Evolutionary conservation across 805 yeast species (phyloP).

Genomic region (Tetrapisispora phaffii): DNA sequence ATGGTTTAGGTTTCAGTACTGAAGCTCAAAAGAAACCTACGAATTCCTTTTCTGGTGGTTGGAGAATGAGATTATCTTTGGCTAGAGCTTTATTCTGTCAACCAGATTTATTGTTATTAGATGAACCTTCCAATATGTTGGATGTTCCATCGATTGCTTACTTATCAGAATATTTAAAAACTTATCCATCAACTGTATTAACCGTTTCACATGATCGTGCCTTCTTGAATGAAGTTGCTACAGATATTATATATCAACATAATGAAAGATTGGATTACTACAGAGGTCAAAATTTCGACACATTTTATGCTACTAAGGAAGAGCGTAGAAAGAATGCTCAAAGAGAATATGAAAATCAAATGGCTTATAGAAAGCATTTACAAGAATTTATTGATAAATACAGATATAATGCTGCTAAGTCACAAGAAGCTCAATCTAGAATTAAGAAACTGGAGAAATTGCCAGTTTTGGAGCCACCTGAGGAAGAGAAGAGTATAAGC

Average conservation of each 20-base stretch:
- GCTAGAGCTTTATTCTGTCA: conserved; percentile 97
- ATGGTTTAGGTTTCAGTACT: conserved; percentile 86
- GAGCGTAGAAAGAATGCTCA: conserved; percentile 89
- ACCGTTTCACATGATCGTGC: conserved; percentile 98
- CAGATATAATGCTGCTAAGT: conserved; percentile 95
- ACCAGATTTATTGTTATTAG: conserved; percentile 85
- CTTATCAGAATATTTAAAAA: conserved; percentile 78
- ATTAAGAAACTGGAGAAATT: conserved; percentile 92
- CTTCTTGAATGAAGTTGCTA: conserved; percentile 93
- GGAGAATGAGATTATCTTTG: conserved; percentile 98
- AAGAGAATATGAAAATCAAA: conserved; percentile 94
- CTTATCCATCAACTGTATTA: conserved; percentile 84
- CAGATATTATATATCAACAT: conserved; percentile 96
- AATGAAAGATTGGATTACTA: conserved; percentile 94
- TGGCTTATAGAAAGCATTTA: conserved; percentile 89
- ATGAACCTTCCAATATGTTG: conserved; percentile 99
- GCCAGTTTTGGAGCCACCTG: conserved; percentile 89
- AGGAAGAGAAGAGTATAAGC: conserved; percentile 73
- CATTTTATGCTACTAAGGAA: conserved; percentile 86
- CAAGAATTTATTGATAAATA: conserved; percentile 93
- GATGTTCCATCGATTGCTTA: conserved; percentile 98
- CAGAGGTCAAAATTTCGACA: conserved; percentile 86
- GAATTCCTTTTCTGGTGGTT: conserved; percentile 96
- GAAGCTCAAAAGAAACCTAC: conserved; percentile 79
- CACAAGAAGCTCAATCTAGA: conserved; percentile 96